These are phyloP conservation scores for Cyclaneusma minus DNA, from an alignment of 2,329 filamentous ascomycete genomes.

Conservation along the genomic window DNA sequence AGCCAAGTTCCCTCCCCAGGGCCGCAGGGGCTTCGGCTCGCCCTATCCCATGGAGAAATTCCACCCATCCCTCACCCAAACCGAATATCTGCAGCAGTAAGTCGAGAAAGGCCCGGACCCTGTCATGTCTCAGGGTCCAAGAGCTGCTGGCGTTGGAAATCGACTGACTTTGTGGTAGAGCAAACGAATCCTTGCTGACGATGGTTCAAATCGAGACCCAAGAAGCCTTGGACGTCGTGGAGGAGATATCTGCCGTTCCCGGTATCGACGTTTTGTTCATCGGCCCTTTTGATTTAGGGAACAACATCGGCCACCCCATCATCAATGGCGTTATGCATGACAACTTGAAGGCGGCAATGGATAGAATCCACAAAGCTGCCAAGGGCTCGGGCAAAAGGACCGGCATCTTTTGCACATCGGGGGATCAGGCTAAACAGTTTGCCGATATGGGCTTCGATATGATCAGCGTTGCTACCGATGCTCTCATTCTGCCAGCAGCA, in stretches of 20 bases:
- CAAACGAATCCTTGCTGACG: slow-evolving; percentile 40
- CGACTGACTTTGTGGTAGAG: too few relatives aligned
- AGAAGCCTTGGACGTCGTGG: slow-evolving; percentile 42
- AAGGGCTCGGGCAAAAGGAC: slow-evolving; percentile 49
- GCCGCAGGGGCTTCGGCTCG: slow-evolving; percentile 38
- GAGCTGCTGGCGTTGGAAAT: too few relatives aligned
- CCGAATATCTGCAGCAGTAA: slow-evolving; percentile 40
- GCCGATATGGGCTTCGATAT: slow-evolving; percentile 44
- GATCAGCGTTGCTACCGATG: slow-evolving; percentile 41
- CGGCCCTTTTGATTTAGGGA: slow-evolving; percentile 51
- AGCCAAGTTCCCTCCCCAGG: slow-evolving; percentile 40
- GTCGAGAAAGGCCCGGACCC: too few relatives aligned
- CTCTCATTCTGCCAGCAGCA: slow-evolving; percentile 30
- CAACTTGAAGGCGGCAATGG: slow-evolving; percentile 42
- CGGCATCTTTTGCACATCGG: slow-evolving; percentile 40
- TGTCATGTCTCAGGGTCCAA: too few relatives aligned
- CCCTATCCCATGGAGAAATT: slow-evolving; percentile 37
- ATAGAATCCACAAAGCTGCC: slow-evolving; percentile 39
- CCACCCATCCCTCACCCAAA: slow-evolving; percentile 28
- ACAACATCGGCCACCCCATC: slow-evolving; percentile 47
- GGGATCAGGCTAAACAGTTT: slow-evolving; percentile 38
- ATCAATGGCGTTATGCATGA: slow-evolving; percentile 41
- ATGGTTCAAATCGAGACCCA: slow-evolving; percentile 55
- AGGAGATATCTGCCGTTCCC: slow-evolving; percentile 43
- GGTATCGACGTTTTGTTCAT: slow-evolving; percentile 50